A percentile compares a stretch with the other conserved stretches of the same genome.
These are phyloP conservation scores for Fusarium setosum DNA, from an alignment of 2,329 filamentous ascomycete species.

Conservation along the genomic window DNA sequence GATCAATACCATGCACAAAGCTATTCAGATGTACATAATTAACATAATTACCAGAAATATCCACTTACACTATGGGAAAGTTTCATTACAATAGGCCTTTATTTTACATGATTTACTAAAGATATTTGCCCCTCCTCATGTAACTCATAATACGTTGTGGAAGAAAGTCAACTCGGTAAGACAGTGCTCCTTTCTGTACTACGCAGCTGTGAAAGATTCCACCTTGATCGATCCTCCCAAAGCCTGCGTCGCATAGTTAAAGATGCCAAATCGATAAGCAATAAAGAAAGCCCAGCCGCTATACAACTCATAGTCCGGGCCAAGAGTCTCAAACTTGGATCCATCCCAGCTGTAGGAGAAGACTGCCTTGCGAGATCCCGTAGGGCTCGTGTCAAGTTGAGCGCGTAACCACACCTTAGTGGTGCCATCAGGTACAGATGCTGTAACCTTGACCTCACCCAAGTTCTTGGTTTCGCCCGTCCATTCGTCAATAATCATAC, in stretches of 20 bases:
- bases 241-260: conserved; percentile 59
- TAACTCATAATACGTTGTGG: no score
- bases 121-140: no score
- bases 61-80: no score
- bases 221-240: conserved; percentile 51
- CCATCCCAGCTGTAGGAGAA: conserved; percentile 37
- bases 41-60: no score
- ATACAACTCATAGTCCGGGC: conserved; percentile 51
- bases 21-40: no score
- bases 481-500: conserved; percentile 51
- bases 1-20: no score
- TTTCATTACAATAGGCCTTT: no score
- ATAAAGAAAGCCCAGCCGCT: conserved; percentile 60
- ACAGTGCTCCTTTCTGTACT: no score
- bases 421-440: conserved; percentile 27
- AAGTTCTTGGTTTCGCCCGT: conserved; percentile 27
- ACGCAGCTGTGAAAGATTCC: conserved; percentile 30
- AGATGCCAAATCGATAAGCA: conserved; percentile 61
- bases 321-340: conserved; percentile 34
- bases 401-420: conserved; percentile 38
- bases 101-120: no score
- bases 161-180: no score
- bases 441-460: conserved; percentile 35
- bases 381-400: conserved; percentile 39
- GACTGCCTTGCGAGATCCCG: conserved; percentile 29